Evolutionary conservation across 768 basidiomycete species (phyloP), one percentile per base, ranked within the genome.

Genomic region (Trametes gibbosa): DNA sequence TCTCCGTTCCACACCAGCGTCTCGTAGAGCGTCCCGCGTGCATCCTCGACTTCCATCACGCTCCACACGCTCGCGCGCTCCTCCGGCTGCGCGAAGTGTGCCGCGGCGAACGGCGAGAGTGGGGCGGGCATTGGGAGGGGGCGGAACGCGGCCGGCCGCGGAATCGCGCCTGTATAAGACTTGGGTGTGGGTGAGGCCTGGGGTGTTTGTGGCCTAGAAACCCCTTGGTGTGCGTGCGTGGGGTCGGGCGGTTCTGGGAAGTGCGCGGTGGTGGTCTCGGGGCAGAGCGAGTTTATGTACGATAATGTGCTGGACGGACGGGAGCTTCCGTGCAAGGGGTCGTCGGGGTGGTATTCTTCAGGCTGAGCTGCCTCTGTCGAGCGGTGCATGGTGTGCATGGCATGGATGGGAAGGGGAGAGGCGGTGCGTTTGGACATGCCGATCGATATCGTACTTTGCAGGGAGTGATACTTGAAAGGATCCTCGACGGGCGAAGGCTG

Each of bases 241-340:
- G 10, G 41, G 13, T 10, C 17, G 10, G 41, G 52, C 12, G 52
- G 17, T 5, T 53, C 29, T 5, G 48, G 29, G 48, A 19, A 34
- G n/a, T 27, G 46, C 29, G 29, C 29, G 25, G 46, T 5, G 13
- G 43, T 21, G 16, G 47, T 29, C 37, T 56, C 47, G 23, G 46
- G 54, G 46, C 54, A 56, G 27, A 56, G 54, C 9, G 46, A 25
- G 47, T 56, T 40, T 35, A 49, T 56, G 39, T 48, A 56, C 16
- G 47, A 56, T 17, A 48, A 19, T 1, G 46, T 56, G 39, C 54
- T 49, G 7, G 54, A 49, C 24, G 54, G 27, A 5, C 46, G 25
- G 25, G 23, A 19, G n/a, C 21, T 32, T 13, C 10, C 35, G 24
- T 14, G 16, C 39, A 21, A 12, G 19, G 48, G 5, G 19, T 14